Evolutionary conservation across 176 grass and related monocot genomes (phyloP).

Genomic region (Olyra latifolia): DNA sequence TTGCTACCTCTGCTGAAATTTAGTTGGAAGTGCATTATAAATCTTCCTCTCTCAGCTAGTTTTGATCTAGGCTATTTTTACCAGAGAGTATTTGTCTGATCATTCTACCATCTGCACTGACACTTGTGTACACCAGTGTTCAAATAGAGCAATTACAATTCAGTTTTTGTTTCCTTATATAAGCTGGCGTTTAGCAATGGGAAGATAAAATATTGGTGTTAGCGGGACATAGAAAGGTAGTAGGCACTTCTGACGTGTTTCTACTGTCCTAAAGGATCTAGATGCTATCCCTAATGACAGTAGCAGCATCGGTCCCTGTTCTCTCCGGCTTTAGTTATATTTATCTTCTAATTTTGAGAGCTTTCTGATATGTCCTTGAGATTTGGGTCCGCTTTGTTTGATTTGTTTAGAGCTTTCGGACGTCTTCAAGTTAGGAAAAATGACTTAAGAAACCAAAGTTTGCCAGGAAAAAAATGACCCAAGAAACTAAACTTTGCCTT

Average conservation of each 20-base stretch:
- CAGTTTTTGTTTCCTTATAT: neutral
- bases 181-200: neutral
- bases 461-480: no score
- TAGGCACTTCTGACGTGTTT: neutral
- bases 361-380: no score
- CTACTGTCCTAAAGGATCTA: neutral
- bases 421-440: no score
- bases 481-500: no score
- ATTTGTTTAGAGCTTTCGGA: no score
- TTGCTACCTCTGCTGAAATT: neutral
- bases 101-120: neutral
- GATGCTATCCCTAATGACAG: no score
- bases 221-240: neutral
- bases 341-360: no score
- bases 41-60: neutral
- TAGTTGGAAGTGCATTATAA: neutral
- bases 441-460: no score
- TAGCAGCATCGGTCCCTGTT: neutral
- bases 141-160: neutral
- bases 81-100: constrained; percentile 14
- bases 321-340: no score
- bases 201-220: neutral
- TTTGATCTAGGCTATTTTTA: constrained; percentile 12
- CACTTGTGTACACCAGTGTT: neutral
- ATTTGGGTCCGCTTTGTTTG: no score